Percentiles rank a stretch among this genome's conserved stretches.
phyloP scores from a whole-genome alignment of 208 protist genomes.

The Leishmania mexicana region DNA sequence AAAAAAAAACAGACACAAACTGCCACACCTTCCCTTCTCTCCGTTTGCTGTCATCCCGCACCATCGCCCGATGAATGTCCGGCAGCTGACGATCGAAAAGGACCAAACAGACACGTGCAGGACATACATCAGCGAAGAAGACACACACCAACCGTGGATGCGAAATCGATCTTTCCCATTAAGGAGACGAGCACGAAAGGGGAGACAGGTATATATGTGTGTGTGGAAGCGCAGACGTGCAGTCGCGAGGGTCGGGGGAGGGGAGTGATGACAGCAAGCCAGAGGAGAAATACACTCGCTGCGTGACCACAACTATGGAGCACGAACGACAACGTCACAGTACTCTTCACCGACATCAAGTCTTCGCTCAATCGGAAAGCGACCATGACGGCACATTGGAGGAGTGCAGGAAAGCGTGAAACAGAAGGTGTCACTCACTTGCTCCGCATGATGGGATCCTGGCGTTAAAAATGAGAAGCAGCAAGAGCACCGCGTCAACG shows the following conservation, averaged over 20 bases:
- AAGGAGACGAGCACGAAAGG: not conserved
- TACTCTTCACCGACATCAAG: not conserved
- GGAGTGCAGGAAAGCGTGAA: not conserved
- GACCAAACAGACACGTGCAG: not conserved
- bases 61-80: not conserved
- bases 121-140: not conserved
- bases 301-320: not conserved
- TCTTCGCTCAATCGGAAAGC: not conserved
- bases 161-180: too few relatives aligned
- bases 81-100: not conserved
- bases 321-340: not conserved
- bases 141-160: too few relatives aligned
- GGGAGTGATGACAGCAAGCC: not conserved
- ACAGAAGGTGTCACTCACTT: not conserved
- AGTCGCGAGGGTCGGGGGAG: too few relatives aligned
- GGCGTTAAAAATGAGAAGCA: conserved; percentile 13
- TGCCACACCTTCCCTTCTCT: not conserved
- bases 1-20: too few relatives aligned
- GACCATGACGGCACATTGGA: not conserved
- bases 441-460: not conserved
- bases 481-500: conserved; percentile 14
- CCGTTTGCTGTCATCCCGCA: not conserved
- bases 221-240: not conserved
- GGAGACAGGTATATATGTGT: not conserved
- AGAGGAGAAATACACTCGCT: not conserved